Evolutionary conservation across 441 rosid species (phyloP).

Genomic region (Croton laevigatus): DNA sequence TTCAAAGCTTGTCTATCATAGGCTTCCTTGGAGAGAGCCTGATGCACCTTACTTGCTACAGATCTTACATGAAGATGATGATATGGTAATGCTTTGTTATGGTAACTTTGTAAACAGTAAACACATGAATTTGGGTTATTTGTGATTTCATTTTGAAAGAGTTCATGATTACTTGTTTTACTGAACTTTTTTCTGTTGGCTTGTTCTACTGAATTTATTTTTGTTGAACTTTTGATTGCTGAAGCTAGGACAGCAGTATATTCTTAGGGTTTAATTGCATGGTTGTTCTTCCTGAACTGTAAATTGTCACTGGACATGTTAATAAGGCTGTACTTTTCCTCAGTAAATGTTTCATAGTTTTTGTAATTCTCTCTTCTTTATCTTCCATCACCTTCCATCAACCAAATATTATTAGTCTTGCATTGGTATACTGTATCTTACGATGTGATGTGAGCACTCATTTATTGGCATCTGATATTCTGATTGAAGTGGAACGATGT

Average conservation of each 20-base stretch:
- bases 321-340: neutral
- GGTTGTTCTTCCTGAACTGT: neutral
- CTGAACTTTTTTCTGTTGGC: neutral
- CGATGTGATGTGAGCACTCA: neutral
- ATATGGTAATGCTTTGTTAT: slow-evolving; percentile 43
- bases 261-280: neutral
- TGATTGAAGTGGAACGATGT: slow-evolving; percentile 16
- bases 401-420: neutral
- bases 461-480: slow-evolving; percentile 11
- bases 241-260: neutral
- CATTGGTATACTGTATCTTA: neutral
- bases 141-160: neutral
- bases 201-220: neutral
- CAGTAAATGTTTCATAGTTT: neutral
- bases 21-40: slow-evolving; percentile 95
- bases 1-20: slow-evolving; percentile 62
- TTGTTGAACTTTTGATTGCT: neutral
- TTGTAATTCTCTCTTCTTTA: neutral
- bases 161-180: neutral
- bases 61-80: slow-evolving; percentile 65
- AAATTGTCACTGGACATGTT: neutral
- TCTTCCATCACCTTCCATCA: neutral
- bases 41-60: slow-evolving; percentile 55
- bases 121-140: neutral
- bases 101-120: neutral